Evolutionary conservation across 768 basidiomycete genomes (phyloP), one percentile per base, ranked within the genome.

Genomic region (Crassisporium funariophilum): DNA sequence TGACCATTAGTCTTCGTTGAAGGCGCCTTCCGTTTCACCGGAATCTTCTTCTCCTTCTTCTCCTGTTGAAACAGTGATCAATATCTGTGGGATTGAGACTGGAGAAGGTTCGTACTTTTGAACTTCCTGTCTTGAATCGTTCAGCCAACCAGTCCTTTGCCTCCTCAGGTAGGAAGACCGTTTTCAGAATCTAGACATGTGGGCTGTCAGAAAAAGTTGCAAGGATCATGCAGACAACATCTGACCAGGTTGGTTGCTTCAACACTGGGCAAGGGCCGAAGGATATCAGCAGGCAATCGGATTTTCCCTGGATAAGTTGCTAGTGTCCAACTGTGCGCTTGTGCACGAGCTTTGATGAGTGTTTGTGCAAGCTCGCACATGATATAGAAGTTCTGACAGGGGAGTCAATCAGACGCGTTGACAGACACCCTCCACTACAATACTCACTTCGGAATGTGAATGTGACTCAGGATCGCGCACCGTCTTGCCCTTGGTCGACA

Each of bases 361-460:
- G 91, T 82, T 66, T 97, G 91, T 0, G 95, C 86, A 6, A 98
- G 75, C 57, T 99, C 97, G 54, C 88, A 84, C 47, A 91, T 74
- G 7, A 83, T 76, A 60, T 97, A 98, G 31, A 99, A 72, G 62
- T 91, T 89, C 95, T 97, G 55, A 23, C 35, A 43, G 11, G 13
- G 22, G 7, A 20, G 36, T 44, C 19, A 47, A 19, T 35, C 25
- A 5, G 8, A 24, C 25, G 17, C 22, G 6, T 19, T 10, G 2
- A 20, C 20, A n/a, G 10, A 27, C 15, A 13, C 8, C 33, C n/a
- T 36, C 15, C 13, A 36, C 24, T 16, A 1, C 2, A 3, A 15
- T 19, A 48, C 69, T 35, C 45, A 91, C 91, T 74, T 90, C 84
- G 67, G 83, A 88, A 50, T 79, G 76, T 1, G 73, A 66, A 50